These are phyloP conservation scores for Tuctoria greenei DNA, from an alignment of 176 grass and related monocot species.

Conservation along the genomic window DNA sequence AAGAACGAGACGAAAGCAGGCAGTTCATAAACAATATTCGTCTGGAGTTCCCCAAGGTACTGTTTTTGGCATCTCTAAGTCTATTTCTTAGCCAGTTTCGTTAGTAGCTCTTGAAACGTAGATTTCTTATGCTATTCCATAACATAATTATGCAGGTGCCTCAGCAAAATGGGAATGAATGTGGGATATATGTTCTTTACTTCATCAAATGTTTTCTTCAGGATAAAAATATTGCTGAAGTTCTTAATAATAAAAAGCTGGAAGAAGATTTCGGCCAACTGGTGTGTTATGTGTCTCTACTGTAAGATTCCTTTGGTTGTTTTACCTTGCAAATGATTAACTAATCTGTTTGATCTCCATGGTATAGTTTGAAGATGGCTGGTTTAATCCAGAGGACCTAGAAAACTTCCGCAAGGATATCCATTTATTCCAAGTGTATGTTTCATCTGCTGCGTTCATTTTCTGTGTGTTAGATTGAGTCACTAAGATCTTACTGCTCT, in stretches of 20 bases:
- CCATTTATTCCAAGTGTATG: conserved; percentile 55
- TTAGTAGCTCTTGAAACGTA: conserved; percentile 6
- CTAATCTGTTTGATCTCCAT: conserved; percentile 25
- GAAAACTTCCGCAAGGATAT: conserved; percentile 62
- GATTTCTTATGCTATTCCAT: conserved; percentile 3
- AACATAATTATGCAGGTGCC: conserved; percentile 62
- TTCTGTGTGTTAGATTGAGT: neutral
- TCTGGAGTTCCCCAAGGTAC: conserved; percentile 78
- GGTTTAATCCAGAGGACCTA: conserved; percentile 64
- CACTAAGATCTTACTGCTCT: conserved; percentile 8
- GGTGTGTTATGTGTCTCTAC: conserved; percentile 33
- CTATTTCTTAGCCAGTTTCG: conserved; percentile 15
- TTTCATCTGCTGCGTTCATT: conserved; percentile 17
- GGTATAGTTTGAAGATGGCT: conserved; percentile 50
- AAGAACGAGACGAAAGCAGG: conserved; percentile 63
- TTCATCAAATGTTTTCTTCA: conserved; percentile 71
- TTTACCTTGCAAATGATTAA: conserved; percentile 11
- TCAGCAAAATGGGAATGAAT: conserved; percentile 82
- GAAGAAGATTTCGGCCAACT: conserved; percentile 59
- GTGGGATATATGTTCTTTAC: conserved; percentile 86
- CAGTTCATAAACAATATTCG: conserved; percentile 64
- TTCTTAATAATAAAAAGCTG: conserved; percentile 50
- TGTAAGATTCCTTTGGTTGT: conserved; percentile 25
- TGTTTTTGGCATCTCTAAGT: conserved; percentile 10
- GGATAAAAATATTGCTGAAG: conserved; percentile 38